Conservation (phyloP, 2,329 filamentous ascomycete genomes). For the Lecanosticta acicola region DNA sequence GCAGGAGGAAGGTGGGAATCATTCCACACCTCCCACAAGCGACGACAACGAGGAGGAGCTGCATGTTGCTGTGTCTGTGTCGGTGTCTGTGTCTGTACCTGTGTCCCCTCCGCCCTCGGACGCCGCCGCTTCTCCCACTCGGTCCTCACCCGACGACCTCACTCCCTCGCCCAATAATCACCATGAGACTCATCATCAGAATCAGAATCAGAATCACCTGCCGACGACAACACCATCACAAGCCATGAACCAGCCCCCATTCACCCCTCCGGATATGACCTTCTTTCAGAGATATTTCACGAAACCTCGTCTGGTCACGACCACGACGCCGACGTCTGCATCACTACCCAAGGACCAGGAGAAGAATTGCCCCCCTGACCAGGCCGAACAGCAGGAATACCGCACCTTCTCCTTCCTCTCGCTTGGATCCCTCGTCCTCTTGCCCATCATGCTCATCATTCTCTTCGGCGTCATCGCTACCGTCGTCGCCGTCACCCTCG, state of each 20-base stretch:
- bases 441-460: conserved; percentile 14
- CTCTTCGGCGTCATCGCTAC: conserved; percentile 22
- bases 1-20: too few species aligned
- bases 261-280: conserved; percentile 8
- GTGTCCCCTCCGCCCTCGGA: too few species aligned
- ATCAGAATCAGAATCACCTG: neutral
- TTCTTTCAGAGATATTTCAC: conserved; percentile 27
- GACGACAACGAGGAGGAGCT: too few species aligned
- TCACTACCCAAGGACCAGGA: conserved; percentile 9
- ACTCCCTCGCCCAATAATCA: too few species aligned
- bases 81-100: too few species aligned
- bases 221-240: neutral
- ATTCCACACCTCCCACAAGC: too few species aligned
- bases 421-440: conserved; percentile 18
- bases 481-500: conserved; percentile 18
- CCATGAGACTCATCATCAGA: too few species aligned
- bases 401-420: conserved; percentile 27
- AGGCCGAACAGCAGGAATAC: conserved; percentile 2
- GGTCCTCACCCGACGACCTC: too few species aligned
- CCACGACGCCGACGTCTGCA: neutral
- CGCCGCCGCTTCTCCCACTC: too few species aligned
- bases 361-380: conserved; percentile 6
- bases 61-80: too few species aligned
- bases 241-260: neutral
- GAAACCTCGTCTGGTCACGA: conserved; percentile 3